A percentile compares a stretch with the other conserved stretches of the same genome.
These are phyloP conservation scores for Spinacia oleracea DNA, from an alignment of 179 eudicot genomes.

Conservation along the genomic window DNA sequence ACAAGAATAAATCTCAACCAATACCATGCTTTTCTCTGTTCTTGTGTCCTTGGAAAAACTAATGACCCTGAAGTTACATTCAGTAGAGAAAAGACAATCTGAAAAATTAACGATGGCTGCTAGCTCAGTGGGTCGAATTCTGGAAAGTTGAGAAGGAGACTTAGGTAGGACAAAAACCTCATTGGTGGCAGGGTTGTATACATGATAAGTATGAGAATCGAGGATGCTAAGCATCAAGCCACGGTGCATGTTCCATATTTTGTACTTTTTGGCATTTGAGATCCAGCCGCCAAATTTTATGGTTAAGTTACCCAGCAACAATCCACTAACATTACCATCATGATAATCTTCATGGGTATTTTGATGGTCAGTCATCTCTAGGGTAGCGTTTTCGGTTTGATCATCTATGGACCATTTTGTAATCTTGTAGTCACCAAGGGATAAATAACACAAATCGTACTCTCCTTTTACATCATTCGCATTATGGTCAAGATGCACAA, in stretches of 20 bases:
- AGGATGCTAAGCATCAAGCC: neutral
- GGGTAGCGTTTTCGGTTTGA: neutral
- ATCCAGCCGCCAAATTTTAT: neutral
- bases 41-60: neutral
- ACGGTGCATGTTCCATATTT: neutral
- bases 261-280: neutral
- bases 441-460: neutral
- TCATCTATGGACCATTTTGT: neutral
- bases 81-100: neutral
- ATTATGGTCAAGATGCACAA: too few relatives aligned
- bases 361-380: neutral
- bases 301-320: neutral
- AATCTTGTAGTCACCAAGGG: neutral
- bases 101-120: neutral
- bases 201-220: neutral
- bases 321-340: neutral
- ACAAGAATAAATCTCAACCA: neutral
- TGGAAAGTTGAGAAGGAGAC: neutral
- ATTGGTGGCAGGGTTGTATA: slow-evolving; percentile 1
- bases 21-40: neutral
- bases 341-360: too few relatives aligned
- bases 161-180: neutral
- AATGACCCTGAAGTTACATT: neutral
- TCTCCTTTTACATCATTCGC: neutral
- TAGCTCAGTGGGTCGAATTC: neutral